A percentile compares a stretch with the other conserved stretches of the same genome.
Conservation (phyloP, 768 basidiomycete genomes). For the Hydnum rufescens region DNA sequence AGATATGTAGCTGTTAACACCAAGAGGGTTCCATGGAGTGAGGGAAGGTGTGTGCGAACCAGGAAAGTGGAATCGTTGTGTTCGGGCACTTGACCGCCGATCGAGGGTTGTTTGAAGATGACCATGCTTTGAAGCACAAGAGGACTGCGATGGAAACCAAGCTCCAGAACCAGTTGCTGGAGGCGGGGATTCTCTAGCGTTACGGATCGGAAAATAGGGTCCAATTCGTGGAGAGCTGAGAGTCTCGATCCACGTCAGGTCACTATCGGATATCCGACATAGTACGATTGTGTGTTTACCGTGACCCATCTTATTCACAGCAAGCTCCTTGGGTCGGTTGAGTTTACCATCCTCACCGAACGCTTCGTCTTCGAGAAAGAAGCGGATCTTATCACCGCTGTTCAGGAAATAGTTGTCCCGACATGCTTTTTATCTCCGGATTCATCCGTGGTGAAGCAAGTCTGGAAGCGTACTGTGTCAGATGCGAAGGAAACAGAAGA, state of each 20-base stretch:
- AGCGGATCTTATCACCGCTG: constrained; percentile 88
- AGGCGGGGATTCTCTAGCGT: constrained; percentile 66
- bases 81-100: constrained; percentile 81
- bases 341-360: constrained; percentile 50
- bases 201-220: constrained; percentile 56
- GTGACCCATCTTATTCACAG: constrained; percentile 92
- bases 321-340: constrained; percentile 29
- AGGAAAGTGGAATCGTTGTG: constrained; percentile 53
- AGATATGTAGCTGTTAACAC: constrained; percentile 27
- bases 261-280: not conserved
- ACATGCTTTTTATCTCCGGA: constrained; percentile 23
- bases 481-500: not conserved
- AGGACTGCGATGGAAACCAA: constrained; percentile 72
- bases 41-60: constrained; percentile 25
- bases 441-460: constrained; percentile 64
- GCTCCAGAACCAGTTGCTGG: constrained; percentile 46
- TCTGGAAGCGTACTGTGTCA: constrained; percentile 26
- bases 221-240: constrained; percentile 64
- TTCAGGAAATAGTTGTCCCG: constrained; percentile 81
- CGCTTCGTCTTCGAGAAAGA: constrained; percentile 84
- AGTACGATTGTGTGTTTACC: constrained; percentile 24
- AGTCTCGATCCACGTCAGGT: not conserved
- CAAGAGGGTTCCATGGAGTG: constrained; percentile 37
- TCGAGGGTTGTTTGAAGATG: constrained; percentile 84
- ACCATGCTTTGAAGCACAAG: constrained; percentile 85